A percentile compares a stretch with the other conserved stretches of the same genome.
These are phyloP conservation scores for Diutina neorugosa DNA, from an alignment of 1,139 yeast genomes.

Conservation along the genomic window DNA sequence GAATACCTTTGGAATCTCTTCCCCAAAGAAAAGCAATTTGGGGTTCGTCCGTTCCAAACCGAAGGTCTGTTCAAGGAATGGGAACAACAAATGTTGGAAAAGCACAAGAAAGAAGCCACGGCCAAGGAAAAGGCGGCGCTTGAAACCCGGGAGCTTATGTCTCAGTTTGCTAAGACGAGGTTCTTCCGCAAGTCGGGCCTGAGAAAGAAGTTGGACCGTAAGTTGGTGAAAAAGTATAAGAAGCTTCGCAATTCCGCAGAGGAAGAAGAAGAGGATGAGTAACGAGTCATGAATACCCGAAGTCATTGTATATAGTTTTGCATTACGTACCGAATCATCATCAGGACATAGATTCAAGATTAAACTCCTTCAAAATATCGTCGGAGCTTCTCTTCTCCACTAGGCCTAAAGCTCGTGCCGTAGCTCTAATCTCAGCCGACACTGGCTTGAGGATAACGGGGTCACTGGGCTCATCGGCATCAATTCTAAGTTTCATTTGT, in stretches of 20 bases:
- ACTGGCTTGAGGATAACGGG: neutral
- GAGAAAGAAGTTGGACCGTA: slow-evolving; percentile 21
- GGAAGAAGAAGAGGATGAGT: neutral
- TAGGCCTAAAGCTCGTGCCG: neutral
- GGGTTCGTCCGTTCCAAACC: slow-evolving; percentile 21
- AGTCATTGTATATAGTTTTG: neutral
- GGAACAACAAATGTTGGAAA: slow-evolving; percentile 19
- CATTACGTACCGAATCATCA: neutral
- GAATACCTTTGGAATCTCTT: slow-evolving; percentile 29
- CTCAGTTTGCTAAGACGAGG: slow-evolving; percentile 13
- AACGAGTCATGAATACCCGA: neutral
- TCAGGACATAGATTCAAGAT: neutral
- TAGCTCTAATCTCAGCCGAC: neutral
- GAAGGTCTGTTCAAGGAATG: slow-evolving; percentile 19
- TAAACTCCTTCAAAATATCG: neutral
- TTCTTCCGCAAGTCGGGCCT: slow-evolving; percentile 16
- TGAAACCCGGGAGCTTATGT: slow-evolving; percentile 10
- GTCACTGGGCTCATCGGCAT: neutral
- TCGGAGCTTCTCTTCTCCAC: neutral
- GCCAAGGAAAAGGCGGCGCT: slow-evolving; percentile 9
- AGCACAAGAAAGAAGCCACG: slow-evolving; percentile 11
- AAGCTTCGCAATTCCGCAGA: slow-evolving; percentile 8
- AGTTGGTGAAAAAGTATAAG: slow-evolving; percentile 18
- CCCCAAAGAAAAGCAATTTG: slow-evolving; percentile 25
- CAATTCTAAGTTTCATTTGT: neutral